Percentiles rank a stretch among this genome's conserved stretches.
Conservation (phyloP, 495 filamentous ascomycete species). For the Talaromyces liani region DNA sequence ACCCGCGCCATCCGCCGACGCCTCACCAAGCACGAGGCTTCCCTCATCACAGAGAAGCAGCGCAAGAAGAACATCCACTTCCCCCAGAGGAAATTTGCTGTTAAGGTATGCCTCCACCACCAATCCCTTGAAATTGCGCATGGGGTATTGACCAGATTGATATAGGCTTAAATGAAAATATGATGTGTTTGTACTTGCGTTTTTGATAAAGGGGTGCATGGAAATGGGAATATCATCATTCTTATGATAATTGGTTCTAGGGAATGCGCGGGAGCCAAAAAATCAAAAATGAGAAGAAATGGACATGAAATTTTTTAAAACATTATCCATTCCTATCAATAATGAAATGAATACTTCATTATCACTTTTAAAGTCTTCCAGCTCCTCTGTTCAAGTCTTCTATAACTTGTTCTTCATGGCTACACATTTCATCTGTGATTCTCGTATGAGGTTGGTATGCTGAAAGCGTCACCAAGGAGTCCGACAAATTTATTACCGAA, state of each 20-base stretch:
- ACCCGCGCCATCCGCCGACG: constrained; percentile 92
- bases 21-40: constrained; percentile 82
- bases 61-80: constrained; percentile 94
- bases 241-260: constrained; percentile 3
- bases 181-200: constrained; percentile 4
- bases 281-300: constrained; percentile 4
- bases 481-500: no score
- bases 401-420: no score
- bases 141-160: neutral
- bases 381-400: no score
- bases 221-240: constrained; percentile 12
- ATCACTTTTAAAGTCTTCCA: neutral
- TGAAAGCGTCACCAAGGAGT: no score
- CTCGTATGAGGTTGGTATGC: no score
- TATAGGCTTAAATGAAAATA: constrained; percentile 30
- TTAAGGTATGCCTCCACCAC: constrained; percentile 64
- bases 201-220: constrained; percentile 13
- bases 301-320: constrained; percentile 1
- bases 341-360: constrained; percentile 3
- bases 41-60: constrained; percentile 75
- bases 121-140: neutral
- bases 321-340: constrained; percentile 1
- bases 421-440: no score
- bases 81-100: constrained; percentile 94
- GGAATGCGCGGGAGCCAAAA: constrained; percentile 3